These are phyloP conservation scores for Coccinonectria pachysandricola DNA, from an alignment of 2,329 filamentous ascomycete genomes.

Conservation along the genomic window DNA sequence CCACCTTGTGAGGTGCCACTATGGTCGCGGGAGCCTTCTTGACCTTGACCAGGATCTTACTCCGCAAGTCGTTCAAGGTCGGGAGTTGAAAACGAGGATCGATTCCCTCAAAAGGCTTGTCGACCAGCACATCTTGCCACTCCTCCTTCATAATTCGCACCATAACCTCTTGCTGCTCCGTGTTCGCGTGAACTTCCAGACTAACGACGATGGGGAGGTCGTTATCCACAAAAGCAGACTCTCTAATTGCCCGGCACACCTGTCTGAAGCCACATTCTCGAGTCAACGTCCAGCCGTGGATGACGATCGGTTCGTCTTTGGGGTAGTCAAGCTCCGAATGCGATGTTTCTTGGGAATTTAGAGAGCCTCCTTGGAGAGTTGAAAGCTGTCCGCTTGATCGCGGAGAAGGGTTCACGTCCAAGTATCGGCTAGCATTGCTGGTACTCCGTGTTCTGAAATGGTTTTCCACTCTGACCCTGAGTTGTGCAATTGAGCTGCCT, in stretches of 20 bases:
- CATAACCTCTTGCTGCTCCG: conserved; percentile 82
- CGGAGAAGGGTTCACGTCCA: conserved; percentile 21
- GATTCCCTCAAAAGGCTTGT: conserved; percentile 39
- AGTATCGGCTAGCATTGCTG: conserved; percentile 26
- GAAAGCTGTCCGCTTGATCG: conserved; percentile 20
- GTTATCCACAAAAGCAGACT: conserved; percentile 66
- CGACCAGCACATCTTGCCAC: conserved; percentile 67
- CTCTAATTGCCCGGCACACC: conserved; percentile 70
- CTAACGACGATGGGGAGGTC: conserved; percentile 82
- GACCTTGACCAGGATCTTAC: conserved; percentile 78
- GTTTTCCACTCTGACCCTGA: conserved; percentile 34
- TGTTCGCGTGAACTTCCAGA: conserved; percentile 77
- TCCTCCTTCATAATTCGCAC: conserved; percentile 87
- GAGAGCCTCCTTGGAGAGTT: conserved; percentile 22
- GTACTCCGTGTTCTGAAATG: conserved; percentile 29
- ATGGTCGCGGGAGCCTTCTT: conserved; percentile 44
- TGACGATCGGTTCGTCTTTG: conserved; percentile 63
- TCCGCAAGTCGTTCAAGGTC: conserved; percentile 57
- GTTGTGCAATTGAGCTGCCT: conserved; percentile 34
- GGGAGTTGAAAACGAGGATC: conserved; percentile 50
- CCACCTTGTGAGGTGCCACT: conserved; percentile 19
- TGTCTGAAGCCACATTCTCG: conserved; percentile 78
- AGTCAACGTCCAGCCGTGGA: conserved; percentile 76
- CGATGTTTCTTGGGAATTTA: conserved; percentile 24
- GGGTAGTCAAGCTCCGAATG: conserved; percentile 19